Conservation (phyloP, 306 rosid species). For the Begonia fuchsioides region DNA sequence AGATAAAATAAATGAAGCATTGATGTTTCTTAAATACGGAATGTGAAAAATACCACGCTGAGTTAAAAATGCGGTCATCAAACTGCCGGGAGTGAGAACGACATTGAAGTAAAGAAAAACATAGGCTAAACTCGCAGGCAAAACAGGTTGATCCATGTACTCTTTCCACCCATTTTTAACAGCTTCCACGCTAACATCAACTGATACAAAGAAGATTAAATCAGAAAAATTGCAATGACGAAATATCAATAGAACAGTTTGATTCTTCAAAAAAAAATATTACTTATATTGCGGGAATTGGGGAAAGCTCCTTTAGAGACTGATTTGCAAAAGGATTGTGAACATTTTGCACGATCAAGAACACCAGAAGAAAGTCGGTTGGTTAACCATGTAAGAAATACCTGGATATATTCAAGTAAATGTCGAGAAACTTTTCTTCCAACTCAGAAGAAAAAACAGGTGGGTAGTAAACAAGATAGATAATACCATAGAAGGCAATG, state of each 20-base stretch:
- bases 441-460: neutral
- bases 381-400: slow-evolving; percentile 54
- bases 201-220: slow-evolving; percentile 21
- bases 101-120: slow-evolving; percentile 78
- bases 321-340: slow-evolving; percentile 41
- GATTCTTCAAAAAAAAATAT: slow-evolving; percentile 4
- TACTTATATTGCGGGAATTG: slow-evolving; percentile 40
- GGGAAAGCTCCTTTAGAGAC: slow-evolving; percentile 26
- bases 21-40: neutral
- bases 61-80: slow-evolving; percentile 88
- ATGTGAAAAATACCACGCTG: slow-evolving; percentile 45
- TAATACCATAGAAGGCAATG: slow-evolving; percentile 75
- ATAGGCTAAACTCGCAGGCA: slow-evolving; percentile 90
- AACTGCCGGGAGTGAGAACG: slow-evolving; percentile 89
- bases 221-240: too few species aligned
- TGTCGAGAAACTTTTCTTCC: slow-evolving; percentile 9
- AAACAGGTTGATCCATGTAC: slow-evolving; percentile 79
- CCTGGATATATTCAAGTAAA: slow-evolving; percentile 22
- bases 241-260: too few species aligned
- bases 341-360: slow-evolving; percentile 75
- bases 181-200: slow-evolving; percentile 60
- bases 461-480: slow-evolving; percentile 16
- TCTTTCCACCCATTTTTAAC: slow-evolving; percentile 90
- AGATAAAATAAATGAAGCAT: too few species aligned
- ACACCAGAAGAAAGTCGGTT: slow-evolving; percentile 89